Evolutionary conservation across 495 filamentous ascomycete species (phyloP).

Genomic region (Daldinia decipiens): DNA sequence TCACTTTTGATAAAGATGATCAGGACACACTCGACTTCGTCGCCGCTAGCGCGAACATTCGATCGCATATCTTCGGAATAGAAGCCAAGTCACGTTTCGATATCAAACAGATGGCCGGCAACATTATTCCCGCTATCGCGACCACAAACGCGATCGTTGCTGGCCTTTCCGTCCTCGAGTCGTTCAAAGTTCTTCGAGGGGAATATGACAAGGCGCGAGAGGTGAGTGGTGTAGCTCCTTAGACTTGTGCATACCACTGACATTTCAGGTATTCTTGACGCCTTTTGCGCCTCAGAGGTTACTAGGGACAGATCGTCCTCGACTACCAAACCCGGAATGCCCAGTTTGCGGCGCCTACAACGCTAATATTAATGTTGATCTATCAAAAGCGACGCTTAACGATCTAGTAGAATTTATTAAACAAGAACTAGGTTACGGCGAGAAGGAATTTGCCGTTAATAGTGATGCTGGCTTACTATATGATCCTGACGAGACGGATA

Average conservation of each 20-base stretch:
- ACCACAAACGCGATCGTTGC: slow-evolving; percentile 98
- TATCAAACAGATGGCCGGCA: slow-evolving; percentile 98
- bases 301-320: slow-evolving; percentile 74
- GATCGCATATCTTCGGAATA: slow-evolving; percentile 86
- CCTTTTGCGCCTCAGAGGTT: slow-evolving; percentile 81
- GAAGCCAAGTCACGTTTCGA: slow-evolving; percentile 91
- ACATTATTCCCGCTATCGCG: slow-evolving; percentile 98
- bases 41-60: slow-evolving; percentile 85
- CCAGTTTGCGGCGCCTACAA: slow-evolving; percentile 81
- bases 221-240: slow-evolving; percentile 55
- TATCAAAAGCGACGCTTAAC: slow-evolving; percentile 78
- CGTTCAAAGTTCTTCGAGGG: slow-evolving; percentile 86
- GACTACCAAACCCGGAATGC: slow-evolving; percentile 81
- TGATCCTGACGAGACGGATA: slow-evolving; percentile 88
- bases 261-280: slow-evolving; percentile 76
- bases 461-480: slow-evolving; percentile 80
- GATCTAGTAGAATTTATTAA: slow-evolving; percentile 83
- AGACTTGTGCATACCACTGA: slow-evolving; percentile 8
- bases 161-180: slow-evolving; percentile 89
- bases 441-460: slow-evolving; percentile 79
- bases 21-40: slow-evolving; percentile 96
- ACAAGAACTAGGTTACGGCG: slow-evolving; percentile 77
- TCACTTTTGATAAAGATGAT: slow-evolving; percentile 97
- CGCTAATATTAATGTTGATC: slow-evolving; percentile 71
- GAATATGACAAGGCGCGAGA: slow-evolving; percentile 72